Percentiles rank a stretch among this genome's conserved stretches.
Evolutionary conservation across 257 asterid genomes (phyloP).

Genomic region (Cinchona pubescens): DNA sequence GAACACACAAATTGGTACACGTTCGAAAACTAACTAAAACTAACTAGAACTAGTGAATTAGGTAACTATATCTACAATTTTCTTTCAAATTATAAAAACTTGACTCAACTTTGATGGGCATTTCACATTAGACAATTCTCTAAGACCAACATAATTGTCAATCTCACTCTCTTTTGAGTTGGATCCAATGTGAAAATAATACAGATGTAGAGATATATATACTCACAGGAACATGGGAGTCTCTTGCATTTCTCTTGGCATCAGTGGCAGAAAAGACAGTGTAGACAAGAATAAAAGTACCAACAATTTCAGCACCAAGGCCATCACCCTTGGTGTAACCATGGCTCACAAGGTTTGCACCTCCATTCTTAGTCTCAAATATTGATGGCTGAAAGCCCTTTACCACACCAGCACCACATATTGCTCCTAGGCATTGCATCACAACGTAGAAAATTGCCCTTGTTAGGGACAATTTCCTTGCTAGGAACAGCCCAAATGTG

Average conservation of each 20-base stretch:
- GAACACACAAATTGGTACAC: too few relatives aligned
- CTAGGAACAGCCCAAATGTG: slow-evolving; percentile 74
- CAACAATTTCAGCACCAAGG: slow-evolving; percentile 78
- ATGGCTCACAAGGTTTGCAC: slow-evolving; percentile 55
- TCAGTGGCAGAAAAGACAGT: slow-evolving; percentile 82
- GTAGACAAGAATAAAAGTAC: slow-evolving; percentile 75
- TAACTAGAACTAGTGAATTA: too few relatives aligned
- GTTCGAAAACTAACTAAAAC: too few relatives aligned
- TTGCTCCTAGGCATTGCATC: slow-evolving; percentile 82
- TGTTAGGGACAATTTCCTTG: slow-evolving; percentile 66
- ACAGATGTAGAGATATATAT: not conserved
- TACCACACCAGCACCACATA: slow-evolving; percentile 79
- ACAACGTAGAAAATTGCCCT: slow-evolving; percentile 68
- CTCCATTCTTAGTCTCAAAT: slow-evolving; percentile 53
- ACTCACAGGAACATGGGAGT: slow-evolving; percentile 80
- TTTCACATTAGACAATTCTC: too few relatives aligned
- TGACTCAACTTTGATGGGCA: too few relatives aligned
- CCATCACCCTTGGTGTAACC: slow-evolving; percentile 79
- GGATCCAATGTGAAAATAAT: too few relatives aligned
- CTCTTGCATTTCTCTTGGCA: slow-evolving; percentile 89
- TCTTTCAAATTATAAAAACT: too few relatives aligned
- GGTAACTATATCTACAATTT: too few relatives aligned
- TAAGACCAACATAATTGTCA: too few relatives aligned
- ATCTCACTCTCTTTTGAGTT: too few relatives aligned
- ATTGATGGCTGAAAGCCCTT: slow-evolving; percentile 64